phyloP scores from a whole-genome alignment of 257 asterid genomes.

The Solanum medicagineum region DNA sequence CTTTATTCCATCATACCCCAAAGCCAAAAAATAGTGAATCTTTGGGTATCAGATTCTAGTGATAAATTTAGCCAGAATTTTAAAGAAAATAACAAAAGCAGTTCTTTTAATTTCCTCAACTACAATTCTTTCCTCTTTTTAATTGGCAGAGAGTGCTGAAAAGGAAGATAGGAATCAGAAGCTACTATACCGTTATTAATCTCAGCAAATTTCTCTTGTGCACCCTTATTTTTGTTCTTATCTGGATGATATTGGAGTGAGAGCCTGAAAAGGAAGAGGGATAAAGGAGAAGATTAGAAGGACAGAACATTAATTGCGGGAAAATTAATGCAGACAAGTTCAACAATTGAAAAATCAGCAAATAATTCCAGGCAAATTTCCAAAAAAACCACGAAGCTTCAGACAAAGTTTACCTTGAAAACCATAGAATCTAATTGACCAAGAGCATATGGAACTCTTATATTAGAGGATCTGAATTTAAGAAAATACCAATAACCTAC shows the following conservation, averaged over 20 bases:
- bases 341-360: background rate
- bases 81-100: background rate
- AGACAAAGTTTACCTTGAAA: background rate
- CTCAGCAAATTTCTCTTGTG: constrained; percentile 88
- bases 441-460: background rate
- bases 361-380: background rate
- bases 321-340: background rate
- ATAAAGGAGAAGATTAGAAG: background rate
- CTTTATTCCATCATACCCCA: too few relatives aligned
- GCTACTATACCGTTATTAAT: constrained; percentile 63
- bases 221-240: constrained; percentile 86
- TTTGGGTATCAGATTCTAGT: background rate
- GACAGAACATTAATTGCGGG: background rate
- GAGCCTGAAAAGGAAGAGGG: constrained; percentile 36
- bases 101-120: background rate
- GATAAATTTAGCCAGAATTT: background rate
- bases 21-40: too few relatives aligned
- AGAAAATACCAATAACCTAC: background rate
- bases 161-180: background rate
- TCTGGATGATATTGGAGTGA: constrained; percentile 96
- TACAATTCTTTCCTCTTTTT: background rate
- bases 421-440: background rate
- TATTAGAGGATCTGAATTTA: background rate
- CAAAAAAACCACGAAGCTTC: background rate
- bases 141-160: background rate